Evolutionary conservation across 495 filamentous ascomycete genomes (phyloP), one percentile per base, ranked within the genome.

Genomic region (Aspergillus cavernicola): DNA sequence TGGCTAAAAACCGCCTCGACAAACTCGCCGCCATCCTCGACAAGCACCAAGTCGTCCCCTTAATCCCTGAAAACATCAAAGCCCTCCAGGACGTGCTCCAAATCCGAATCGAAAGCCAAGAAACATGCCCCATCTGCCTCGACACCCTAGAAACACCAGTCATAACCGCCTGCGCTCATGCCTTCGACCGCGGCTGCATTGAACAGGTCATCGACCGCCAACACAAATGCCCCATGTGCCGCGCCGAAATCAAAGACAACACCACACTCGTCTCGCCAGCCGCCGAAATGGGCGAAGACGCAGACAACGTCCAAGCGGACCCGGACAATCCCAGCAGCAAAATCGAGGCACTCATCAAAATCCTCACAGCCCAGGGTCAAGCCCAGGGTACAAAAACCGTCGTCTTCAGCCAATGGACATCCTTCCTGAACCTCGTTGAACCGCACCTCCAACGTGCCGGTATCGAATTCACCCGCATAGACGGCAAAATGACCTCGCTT

Each of bases 391-490:
- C 82, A 35, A 97, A 97, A 64, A 87, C 89, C 3, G 83, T 97
- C 46, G 80, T 96, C 29, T 97, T 97, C 74, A 89, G 85, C 10
- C 91, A 96, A 63, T 97, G 92, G 92, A 96, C 92, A 0, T 85
- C 82, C 4, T 96, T 95, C 73, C 77, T 97, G 2, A 79, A 88
- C 41, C 79, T 96, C 46, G 80, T 96, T 35, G 82, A 90, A 60
- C 73, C 78, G 0, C 83, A 93, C 50, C 77, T 97, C 8, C 61
- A 76, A 15, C 73, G 80, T 13, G 71, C 76, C 8, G 77, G 79
- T 0, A 81, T 88, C 63, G 80, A 70, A 15, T 92, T 83, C 67
- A 79, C 78, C 15, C 85, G 92, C 33, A 85, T 97, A 43, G 92
- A 96, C 64, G 92, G 92, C 40, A 86, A 82, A 55, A 92, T 96